Evolutionary conservation across 140 eudicot genomes (phyloP), one percentile per base, ranked within the genome.

Genomic region (Ambrosia hybrid): DNA sequence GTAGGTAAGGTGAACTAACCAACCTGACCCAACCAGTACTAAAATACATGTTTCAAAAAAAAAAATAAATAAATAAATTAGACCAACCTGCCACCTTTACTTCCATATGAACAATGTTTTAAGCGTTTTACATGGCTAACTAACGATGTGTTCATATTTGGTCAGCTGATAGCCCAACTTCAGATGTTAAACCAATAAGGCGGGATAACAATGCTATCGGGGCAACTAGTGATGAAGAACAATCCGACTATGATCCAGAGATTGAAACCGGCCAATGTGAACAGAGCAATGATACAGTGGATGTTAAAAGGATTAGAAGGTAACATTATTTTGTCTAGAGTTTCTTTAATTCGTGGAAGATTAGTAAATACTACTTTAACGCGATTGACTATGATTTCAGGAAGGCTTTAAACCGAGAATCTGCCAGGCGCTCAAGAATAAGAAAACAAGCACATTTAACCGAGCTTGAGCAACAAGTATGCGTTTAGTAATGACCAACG

Each of bases 341-440:
- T 59, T 48, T 49, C 36, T 52, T 78, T n/a, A 36, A 41, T 9
- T 38, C 14, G 57, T 56, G 61, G 51, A 75, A 57, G 51, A 16
- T 59, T 67, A 52, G 41, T 52, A 33, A 16, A 51, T 12, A 17
- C 55, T 62, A 71, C 56, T 36, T 21, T 53, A 53, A 15, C 37
- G 67, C 13, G 53, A 36, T 71, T 65, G 69, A 64, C 4, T 37
- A n/a, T 63, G 68, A 57, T 41, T 41, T 65, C 55, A 43, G 37
- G 55, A 90, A 83, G 97, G 90, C 81, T 56, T 91, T 96, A 9
- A 94, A 94, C 67, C 83, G 97, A 82, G 96, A 88, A 80, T 94
- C 99, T 21, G 99, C 99, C 11, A 79, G 97, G 66, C 97, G 99
- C 15, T 94, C 97, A 6, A 86, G 99, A 78, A 78, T 78, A 78